Base-by-base conservation (phyloP, 257 asterid species). In the Oldenlandia corymbosa region DNA sequence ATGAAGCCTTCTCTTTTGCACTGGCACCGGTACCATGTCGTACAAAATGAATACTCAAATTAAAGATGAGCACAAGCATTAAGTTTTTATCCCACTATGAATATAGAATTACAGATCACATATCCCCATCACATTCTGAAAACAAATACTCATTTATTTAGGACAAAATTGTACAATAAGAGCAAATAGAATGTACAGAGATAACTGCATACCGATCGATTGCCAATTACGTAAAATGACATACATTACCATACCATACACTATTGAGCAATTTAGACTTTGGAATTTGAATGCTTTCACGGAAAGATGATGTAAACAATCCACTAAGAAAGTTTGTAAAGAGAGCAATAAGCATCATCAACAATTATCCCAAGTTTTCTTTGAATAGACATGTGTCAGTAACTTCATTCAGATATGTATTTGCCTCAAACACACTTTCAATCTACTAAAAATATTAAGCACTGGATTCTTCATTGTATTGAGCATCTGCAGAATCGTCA, bases 1-100 rank as follows among this genome's bases (percentile, higher is more conserved):
- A 90, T 80, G 78, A 88, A 90, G 31, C 94, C 97, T 78, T 93
- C 99, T 72, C 99, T 78, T 74, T 81, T 76, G 84, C 99, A 93
- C 99, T 93, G 70, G 47, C 47, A 28, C 24, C 80, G 67, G 52
- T 32, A 50, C 66, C 51, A 75, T 37, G 64, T 51, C 52, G 68
- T 21, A 75, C 66, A 63, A 20, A 56, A 20, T 12, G 11, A 49
- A 53, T n/a, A 23, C 52, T 31, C n/a, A n/a, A n/a, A n/a, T n/a
- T n/a, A n/a, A n/a, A n/a, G n/a, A n/a, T n/a, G n/a, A n/a, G n/a
- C n/a, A n/a, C n/a, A n/a, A n/a, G n/a, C n/a, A n/a, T n/a, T n/a
- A n/a, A n/a, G n/a, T n/a, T n/a, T n/a, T n/a, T n/a, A n/a, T n/a
- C n/a, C n/a, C n/a, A n/a, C n/a, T n/a, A n/a, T n/a, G n/a, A n/a